Conservation (phyloP, 1,284 basidiomycete genomes). For the Volvariella volvacea region DNA sequence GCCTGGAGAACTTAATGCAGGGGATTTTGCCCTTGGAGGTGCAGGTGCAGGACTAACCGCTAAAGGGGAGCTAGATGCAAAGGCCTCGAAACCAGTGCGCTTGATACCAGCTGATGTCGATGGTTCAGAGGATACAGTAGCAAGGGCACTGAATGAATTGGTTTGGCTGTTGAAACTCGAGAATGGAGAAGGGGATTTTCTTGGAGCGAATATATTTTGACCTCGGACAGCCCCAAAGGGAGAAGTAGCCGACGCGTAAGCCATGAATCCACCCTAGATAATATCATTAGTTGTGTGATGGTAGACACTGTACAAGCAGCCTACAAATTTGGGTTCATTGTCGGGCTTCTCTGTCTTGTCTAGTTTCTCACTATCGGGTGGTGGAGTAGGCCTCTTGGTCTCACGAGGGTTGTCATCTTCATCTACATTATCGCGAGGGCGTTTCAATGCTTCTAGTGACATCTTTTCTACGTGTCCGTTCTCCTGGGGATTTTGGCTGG, state of each 20-base stretch:
- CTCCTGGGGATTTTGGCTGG: conserved; percentile 45
- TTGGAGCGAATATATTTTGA: conserved; percentile 51
- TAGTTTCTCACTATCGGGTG: conserved; percentile 41
- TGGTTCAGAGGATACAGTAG: conserved; percentile 5
- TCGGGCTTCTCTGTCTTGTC: too few species aligned
- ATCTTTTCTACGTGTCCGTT: conserved; percentile 17
- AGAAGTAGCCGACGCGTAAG: conserved; percentile 62
- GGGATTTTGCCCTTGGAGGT: conserved; percentile 40
- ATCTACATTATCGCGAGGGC: conserved; percentile 48
- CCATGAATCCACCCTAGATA: conserved; percentile 59
- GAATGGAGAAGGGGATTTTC: conserved; percentile 21
- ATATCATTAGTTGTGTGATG: conserved; percentile 10
- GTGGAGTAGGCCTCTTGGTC: conserved; percentile 59
- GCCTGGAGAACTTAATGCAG: conserved; percentile 29
- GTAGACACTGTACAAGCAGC: conserved; percentile 16
- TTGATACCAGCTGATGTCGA: conserved; percentile 29
- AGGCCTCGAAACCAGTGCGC: conserved; percentile 57
- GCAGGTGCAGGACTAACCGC: conserved; percentile 18
- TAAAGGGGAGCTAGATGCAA: conserved; percentile 59
- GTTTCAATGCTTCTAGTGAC: conserved; percentile 35
- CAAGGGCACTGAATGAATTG: conserved; percentile 14
- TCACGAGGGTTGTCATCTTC: conserved; percentile 53
- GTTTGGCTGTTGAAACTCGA: conserved; percentile 13
- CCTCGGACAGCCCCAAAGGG: conserved; percentile 67
- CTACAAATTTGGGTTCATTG: conserved; percentile 38